Base-by-base conservation (phyloP, 2,329 filamentous ascomycete species). In the Alternaria sp. region DNA sequence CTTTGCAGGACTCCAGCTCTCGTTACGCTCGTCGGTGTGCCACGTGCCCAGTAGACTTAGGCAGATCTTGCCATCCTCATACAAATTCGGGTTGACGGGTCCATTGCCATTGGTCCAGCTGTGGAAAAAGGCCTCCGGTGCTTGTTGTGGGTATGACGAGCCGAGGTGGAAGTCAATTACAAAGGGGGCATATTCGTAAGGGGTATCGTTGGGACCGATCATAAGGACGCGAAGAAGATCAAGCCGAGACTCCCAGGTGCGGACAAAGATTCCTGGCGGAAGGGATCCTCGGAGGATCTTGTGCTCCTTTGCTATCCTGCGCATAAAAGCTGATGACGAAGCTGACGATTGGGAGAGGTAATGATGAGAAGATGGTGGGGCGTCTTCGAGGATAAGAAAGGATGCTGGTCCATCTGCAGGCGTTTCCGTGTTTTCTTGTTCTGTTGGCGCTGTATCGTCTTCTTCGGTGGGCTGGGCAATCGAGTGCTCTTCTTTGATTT, bases 61-160 rank as follows among this genome's bases (percentile, higher is more conserved):
- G 66, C 87, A 89, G 32, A 89, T 87, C 68, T 85, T 87, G 24
- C 87, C 86, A 61, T 88, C 84, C 64, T 88, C 86, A 71, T 88
- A 88, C 1, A 89, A 74, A 64, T 89, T 89, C 0, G 87, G 87
- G 63, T 89, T 89, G 24, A 88, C 78, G n/a, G 80, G 79, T 1
- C 84, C 84, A 22, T 81, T 72, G 1, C 82, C 81, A 55, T 79
- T 73, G 0, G 84, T 86, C 86, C 86, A 88, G 51, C 83, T 86
- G 71, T 89, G 86, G 72, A 89, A 89, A 73, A 81, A 85, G 1
- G 83, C 82, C n/a, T 77, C 72, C 0, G 87, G 87, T 3, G 87
- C 84, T 3, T 76, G 69, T n/a, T 75, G 72, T 2, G 87, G 87
- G 62, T 85, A 89, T 0, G 75, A 67, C 0, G 80, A 69, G 9